A percentile compares a stretch with the other conserved stretches of the same genome.
Conservation (phyloP, 2,329 filamentous ascomycete species). For the Xylariaceae sp. region DNA sequence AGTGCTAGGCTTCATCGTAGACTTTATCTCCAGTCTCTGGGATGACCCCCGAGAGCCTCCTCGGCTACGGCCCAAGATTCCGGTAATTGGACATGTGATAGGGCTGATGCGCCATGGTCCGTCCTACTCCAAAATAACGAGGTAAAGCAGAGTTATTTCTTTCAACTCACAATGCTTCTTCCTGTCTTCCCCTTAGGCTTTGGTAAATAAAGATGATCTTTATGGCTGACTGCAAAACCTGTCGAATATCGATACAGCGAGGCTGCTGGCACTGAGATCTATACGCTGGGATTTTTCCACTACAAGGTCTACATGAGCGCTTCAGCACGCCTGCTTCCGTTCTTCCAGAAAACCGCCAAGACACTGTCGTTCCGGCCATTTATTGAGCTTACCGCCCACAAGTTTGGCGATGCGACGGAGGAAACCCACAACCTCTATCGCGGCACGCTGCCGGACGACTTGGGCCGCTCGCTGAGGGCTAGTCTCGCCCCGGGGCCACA, state of each 20-base stretch:
- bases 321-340: background rate
- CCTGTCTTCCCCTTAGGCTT: background rate
- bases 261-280: background rate
- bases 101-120: background rate
- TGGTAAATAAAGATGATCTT: background rate
- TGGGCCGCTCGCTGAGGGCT: background rate
- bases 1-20: constrained; percentile 4
- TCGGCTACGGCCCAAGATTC: background rate
- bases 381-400: background rate
- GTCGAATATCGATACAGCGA: background rate
- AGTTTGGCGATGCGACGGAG: background rate
- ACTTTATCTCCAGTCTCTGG: constrained; percentile 8
- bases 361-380: background rate
- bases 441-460: background rate
- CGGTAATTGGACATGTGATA: constrained; percentile 7
- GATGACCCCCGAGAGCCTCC: constrained; percentile 6
- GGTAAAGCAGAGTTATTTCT: background rate
- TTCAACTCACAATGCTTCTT: background rate
- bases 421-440: background rate
- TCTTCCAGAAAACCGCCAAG: constrained; percentile 1
- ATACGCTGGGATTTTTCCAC: background rate
- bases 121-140: constrained; percentile 1
- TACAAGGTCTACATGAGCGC: background rate
- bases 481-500: background rate
- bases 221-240: constrained; percentile 1